Evolutionary conservation across 129 eudicot genomes (phyloP), one percentile per base, ranked within the genome.

Genomic region (Rutidosis leptorrhynchoides): DNA sequence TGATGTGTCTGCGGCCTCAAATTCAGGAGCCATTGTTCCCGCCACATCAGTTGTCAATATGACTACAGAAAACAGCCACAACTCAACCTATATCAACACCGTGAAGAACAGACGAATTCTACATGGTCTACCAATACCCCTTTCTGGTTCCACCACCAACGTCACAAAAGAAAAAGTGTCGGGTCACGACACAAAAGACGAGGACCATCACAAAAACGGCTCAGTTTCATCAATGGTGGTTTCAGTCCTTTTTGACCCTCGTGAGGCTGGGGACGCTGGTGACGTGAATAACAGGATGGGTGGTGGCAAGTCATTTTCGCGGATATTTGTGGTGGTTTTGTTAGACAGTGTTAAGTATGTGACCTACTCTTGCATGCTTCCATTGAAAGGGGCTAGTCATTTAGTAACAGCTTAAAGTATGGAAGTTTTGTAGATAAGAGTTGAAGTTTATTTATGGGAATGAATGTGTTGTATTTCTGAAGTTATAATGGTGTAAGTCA

Each of bases 291-390:
- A 92, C 17, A 77, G 86, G 67, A 78, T 94, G 80, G 84, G 65
- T 19, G 84, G 63, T 6, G 28, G 74, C 2, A 94, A 89, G 80
- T 77, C 97, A 27, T 77, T 82, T 57, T 82, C 97, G 1, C 73
- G 97, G 76, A 89, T 94, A 64, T 94, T 89, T 57, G 99, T 94
- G 58, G 99, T 94, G 32, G 99, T 94, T 43, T 82, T 94, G 26
- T 70, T 89, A n/a, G 99, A 94, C 64, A 86, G 99, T 62, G 93
- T 89, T 14, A 94, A 94, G 86, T 94, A 94, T 74, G 97, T 89
- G 19, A 94, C 99, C 2, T 94, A 94, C 62, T 94, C 99, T 8
- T 94, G 99, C 76, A 82, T 86, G 90, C 97, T 94, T 77, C 99
- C 99, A 0, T 70, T 89, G 6, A 76, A 68, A 81, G 93, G 93